These are phyloP conservation scores for Immersiporthe knoxdaviesiana DNA, from an alignment of 2,329 filamentous ascomycete genomes.

Conservation along the genomic window DNA sequence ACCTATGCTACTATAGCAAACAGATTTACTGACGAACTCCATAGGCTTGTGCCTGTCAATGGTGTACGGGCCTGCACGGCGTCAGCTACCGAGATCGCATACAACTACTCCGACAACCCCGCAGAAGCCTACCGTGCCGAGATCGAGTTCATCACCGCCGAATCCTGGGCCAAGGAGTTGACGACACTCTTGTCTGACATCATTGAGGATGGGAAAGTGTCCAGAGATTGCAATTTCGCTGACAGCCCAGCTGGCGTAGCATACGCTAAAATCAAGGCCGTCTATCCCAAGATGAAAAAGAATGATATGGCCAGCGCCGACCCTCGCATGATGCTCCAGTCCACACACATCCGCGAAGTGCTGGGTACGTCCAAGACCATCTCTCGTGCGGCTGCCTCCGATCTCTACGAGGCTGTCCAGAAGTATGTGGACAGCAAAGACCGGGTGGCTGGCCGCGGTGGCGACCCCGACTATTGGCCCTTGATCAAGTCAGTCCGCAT, in stretches of 20 bases:
- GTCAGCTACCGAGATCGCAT: conserved; percentile 63
- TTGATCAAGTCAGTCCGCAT: conserved; percentile 55
- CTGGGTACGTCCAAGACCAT: conserved; percentile 52
- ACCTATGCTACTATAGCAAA: background rate
- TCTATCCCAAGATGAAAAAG: conserved; percentile 47
- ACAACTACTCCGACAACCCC: conserved; percentile 50
- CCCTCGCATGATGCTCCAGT: conserved; percentile 46
- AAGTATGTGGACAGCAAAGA: conserved; percentile 60
- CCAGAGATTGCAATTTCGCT: conserved; percentile 31
- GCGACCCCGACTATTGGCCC: conserved; percentile 47
- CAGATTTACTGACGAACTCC: conserved; percentile 31
- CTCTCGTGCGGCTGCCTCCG: conserved; percentile 38
- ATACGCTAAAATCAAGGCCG: conserved; percentile 54
- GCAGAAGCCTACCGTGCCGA: conserved; percentile 52
- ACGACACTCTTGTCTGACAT: conserved; percentile 53
- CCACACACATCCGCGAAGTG: conserved; percentile 43
- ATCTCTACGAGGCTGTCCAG: conserved; percentile 52
- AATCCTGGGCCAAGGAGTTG: conserved; percentile 59
- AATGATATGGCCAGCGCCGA: conserved; percentile 44
- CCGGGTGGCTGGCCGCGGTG: conserved; percentile 38
- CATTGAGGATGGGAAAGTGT: conserved; percentile 42
- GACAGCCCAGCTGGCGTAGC: conserved; percentile 46
- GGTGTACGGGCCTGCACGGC: conserved; percentile 67
- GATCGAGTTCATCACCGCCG: conserved; percentile 58
- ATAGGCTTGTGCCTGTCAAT: conserved; percentile 43